phyloP scores from a whole-genome alignment of 176 grass and related monocot species.

The Bonia amplexicaulis region DNA sequence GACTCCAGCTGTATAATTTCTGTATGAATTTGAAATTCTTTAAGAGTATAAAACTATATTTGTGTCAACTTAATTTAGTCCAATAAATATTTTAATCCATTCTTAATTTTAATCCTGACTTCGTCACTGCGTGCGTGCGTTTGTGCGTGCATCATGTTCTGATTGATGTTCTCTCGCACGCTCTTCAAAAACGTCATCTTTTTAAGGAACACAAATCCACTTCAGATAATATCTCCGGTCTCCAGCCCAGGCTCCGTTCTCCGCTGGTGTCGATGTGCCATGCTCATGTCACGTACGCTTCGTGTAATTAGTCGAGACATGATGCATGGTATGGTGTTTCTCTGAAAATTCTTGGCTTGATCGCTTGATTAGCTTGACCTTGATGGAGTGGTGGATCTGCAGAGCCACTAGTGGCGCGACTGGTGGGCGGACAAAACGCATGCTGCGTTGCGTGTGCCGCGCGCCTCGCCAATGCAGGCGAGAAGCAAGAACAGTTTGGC shows the following conservation, averaged over 20 bases:
- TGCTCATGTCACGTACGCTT: not conserved
- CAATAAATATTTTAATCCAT: too few relatives aligned
- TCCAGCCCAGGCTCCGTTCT: not conserved
- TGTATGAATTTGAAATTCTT: too few relatives aligned
- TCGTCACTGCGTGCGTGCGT: too few relatives aligned
- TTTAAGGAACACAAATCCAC: not conserved
- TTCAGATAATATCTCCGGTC: conserved; percentile 14
- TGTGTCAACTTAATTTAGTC: too few relatives aligned
- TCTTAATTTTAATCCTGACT: too few relatives aligned
- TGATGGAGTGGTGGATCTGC: not conserved
- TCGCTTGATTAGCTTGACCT: not conserved
- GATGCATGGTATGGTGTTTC: not conserved
- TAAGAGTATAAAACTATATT: too few relatives aligned
- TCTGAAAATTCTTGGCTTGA: not conserved
- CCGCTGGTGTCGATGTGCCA: not conserved
- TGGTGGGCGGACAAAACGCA: not conserved
- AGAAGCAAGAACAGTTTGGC: conserved; percentile 22
- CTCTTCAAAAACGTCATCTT: conserved; percentile 7
- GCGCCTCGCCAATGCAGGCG: not conserved
- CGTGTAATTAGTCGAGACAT: not conserved
- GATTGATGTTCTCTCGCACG: not conserved
- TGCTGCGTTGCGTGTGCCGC: not conserved
- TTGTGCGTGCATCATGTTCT: conserved; percentile 11
- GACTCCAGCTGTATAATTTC: too few relatives aligned
- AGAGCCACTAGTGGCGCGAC: not conserved